Evolutionary conservation across 306 rosid genomes (phyloP).

Genomic region (Lupinus albus): DNA sequence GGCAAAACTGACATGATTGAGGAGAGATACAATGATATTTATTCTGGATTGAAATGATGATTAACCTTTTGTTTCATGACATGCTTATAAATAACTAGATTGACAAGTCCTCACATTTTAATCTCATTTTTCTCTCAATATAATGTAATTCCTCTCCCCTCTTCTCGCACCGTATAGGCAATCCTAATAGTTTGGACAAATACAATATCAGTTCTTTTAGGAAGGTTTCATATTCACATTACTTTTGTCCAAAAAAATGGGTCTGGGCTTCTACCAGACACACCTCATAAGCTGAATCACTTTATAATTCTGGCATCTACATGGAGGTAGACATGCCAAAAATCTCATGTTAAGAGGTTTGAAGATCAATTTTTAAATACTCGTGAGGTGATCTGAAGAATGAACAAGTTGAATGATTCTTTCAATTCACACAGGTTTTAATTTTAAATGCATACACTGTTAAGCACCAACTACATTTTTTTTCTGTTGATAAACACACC

Average conservation of each 20-base stretch:
- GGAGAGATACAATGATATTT: neutral
- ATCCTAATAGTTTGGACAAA: neutral
- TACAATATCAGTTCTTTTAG: slow-evolving; percentile 22
- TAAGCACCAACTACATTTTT: neutral
- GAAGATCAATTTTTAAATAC: neutral
- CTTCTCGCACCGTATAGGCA: neutral
- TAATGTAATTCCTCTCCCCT: neutral
- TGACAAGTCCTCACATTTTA: slow-evolving; percentile 1
- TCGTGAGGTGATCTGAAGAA: slow-evolving; percentile 6
- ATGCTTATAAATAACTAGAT: slow-evolving; percentile 2
- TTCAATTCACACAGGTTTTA: neutral
- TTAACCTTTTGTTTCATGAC: neutral
- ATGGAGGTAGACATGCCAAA: neutral
- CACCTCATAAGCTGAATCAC: neutral
- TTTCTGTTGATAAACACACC: neutral
- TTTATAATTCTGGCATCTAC: neutral
- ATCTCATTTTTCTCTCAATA: neutral
- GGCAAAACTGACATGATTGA: neutral
- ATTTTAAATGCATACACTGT: neutral
- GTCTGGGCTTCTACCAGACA: neutral
- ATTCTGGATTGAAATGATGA: neutral
- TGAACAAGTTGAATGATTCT: neutral
- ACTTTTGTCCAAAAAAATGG: slow-evolving; percentile 3
- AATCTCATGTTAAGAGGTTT: neutral
- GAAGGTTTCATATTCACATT: slow-evolving; percentile 10